These are phyloP conservation scores for Coemansia erecta DNA, from an alignment of 192 early-diverging fungal species.

Conservation along the genomic window DNA sequence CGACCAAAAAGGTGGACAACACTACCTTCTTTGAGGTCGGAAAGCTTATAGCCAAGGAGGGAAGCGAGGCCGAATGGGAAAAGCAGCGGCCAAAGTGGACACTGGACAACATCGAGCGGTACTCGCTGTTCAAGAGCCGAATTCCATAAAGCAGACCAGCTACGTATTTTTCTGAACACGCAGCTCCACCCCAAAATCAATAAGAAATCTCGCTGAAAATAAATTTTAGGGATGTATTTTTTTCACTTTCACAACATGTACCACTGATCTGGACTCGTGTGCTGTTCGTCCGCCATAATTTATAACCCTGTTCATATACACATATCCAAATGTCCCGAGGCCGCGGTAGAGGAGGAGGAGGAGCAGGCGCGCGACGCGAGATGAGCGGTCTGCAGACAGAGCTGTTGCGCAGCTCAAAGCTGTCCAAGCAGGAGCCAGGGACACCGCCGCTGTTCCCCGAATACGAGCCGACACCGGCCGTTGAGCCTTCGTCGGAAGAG, in stretches of 20 bases:
- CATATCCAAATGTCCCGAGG: slow-evolving; percentile 31
- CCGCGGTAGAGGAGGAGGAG: slow-evolving; percentile 37
- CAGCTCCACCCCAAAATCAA: no score
- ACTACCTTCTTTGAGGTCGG: slow-evolving; percentile 37
- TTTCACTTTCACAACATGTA: no score
- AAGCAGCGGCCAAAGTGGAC: slow-evolving; percentile 60
- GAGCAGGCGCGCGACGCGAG: slow-evolving; percentile 28
- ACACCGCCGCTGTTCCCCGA: slow-evolving; percentile 20
- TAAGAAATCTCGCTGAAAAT: no score
- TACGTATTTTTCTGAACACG: not conserved
- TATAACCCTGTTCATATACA: not conserved
- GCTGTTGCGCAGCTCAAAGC: slow-evolving; percentile 25
- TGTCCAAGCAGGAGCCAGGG: slow-evolving; percentile 12
- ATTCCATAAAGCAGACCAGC: slow-evolving; percentile 60
- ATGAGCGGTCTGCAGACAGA: slow-evolving; percentile 50
- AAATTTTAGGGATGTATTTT: no score
- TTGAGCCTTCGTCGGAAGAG: slow-evolving; percentile 32
- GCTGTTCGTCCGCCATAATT: no score
- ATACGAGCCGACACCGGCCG: slow-evolving; percentile 18
- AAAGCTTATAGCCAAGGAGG: slow-evolving; percentile 36
- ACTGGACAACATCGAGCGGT: slow-evolving; percentile 87
- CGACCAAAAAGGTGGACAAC: slow-evolving; percentile 52
- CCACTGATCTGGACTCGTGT: not conserved
- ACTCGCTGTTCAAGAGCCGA: slow-evolving; percentile 85
- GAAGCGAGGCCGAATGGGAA: slow-evolving; percentile 47